Conservation (phyloP, 192 early-diverging fungal species). For the Linnemannia hyalina region DNA sequence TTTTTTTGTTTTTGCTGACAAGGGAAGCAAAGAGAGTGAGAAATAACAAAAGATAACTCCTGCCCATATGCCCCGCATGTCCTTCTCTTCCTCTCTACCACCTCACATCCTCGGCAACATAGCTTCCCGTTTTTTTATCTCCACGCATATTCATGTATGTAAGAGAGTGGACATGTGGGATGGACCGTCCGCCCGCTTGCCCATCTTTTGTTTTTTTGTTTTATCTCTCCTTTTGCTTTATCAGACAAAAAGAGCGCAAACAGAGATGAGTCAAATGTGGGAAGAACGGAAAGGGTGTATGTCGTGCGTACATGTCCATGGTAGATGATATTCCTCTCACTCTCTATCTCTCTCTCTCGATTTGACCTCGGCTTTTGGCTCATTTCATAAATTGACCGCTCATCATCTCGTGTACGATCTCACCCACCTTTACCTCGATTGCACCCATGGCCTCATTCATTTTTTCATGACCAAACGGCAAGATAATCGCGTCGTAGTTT, state of each 20-base stretch:
- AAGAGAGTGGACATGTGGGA: not conserved
- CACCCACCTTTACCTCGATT: not conserved
- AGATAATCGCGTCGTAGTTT: not conserved
- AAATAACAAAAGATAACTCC: too few relatives aligned
- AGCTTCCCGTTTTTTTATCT: too few relatives aligned
- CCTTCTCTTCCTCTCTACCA: too few relatives aligned
- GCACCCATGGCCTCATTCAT: not conserved
- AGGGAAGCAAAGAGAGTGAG: too few relatives aligned
- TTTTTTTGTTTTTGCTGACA: too few relatives aligned
- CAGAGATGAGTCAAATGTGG: not conserved
- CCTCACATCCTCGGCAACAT: too few relatives aligned
- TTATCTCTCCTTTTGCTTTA: not conserved
- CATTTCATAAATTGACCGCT: not conserved
- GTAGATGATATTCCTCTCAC: not conserved
- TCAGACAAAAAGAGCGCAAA: not conserved
- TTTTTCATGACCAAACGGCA: not conserved
- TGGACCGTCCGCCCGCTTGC: not conserved
- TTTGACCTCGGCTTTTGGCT: not conserved
- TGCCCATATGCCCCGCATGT: too few relatives aligned
- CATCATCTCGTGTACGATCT: not conserved
- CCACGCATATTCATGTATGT: not conserved
- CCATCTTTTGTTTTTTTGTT: not conserved
- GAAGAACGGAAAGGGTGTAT: not conserved
- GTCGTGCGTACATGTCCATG: not conserved
- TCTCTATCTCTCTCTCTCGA: not conserved